Evolutionary conservation across 2,329 filamentous ascomycete species (phyloP), one percentile per base, ranked within the genome.

Genomic region (Botrytis byssoidea): DNA sequence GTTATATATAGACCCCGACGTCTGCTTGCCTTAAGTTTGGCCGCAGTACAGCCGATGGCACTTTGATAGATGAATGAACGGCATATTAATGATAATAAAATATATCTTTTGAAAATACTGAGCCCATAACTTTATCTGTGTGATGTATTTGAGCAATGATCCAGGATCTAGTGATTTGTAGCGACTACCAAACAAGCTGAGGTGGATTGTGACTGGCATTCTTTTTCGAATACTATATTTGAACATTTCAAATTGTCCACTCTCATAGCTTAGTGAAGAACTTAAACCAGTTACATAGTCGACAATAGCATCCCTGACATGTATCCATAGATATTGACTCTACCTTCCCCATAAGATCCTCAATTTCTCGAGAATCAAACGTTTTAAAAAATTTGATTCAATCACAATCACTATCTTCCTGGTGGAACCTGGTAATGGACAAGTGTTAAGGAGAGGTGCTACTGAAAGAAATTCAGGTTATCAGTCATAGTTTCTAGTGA

Each of bases 71-170:
- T 66, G 29, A 65, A 48, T 65, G 20, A 46, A 65, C 44, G 63
- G 18, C 22, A 46, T 10, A 65, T 35, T 65, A 48, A 65, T 65
- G 63, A 65, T 65, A 65, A 65, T 35, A 29, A 14, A 25, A 35
- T 3, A 46, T 32, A 44, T 16, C 4, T 7, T 25, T 65, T 35
- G 9, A 25, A 25, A 25, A 35, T 25, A 46, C 29, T 20, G 16
- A 3, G n/a, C 44, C n/a, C 5, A 9, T 29, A 22, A 18, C 3
- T 46, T 32, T 32, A 55, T 18, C 12, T 20, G 9, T 46, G 18
- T 64, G 37, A 6, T 44, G n/a, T 64, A 3, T 44, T 1, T 44
- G 40, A 65, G 2, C n/a, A 42, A 64, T 18, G 3, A 1, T 14
- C 12, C 10, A 20, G 9, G 14, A 18, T 2, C 1, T 4, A 25